Base-by-base conservation (phyloP, 805 yeast species). In the Suhomyces kilbournensis region DNA sequence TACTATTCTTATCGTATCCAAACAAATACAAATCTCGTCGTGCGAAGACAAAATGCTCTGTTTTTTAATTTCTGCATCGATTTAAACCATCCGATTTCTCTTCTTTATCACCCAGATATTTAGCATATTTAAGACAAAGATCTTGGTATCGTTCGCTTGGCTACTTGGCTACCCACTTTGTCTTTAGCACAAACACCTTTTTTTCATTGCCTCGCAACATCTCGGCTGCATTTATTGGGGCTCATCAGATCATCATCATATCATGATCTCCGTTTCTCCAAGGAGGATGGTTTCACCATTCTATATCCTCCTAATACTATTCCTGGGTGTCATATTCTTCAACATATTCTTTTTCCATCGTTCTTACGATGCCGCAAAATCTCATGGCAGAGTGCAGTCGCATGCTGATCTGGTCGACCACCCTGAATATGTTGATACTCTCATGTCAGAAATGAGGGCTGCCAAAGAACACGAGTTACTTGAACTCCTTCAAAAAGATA, bases 281-380 rank as follows among this genome's bases (percentile, higher is more conserved):
- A 38, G 58, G 47, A 48, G 55, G 48, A 49, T 47, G 44, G 46
- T 47, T 42, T 53, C 55, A 23, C 58, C 58, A n/a, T 53, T 50
- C 40, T 52, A 47, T 25, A 45, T 55, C 34, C 42, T 55, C 40
- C 28, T 48, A 3, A n/a, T 47, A n/a, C 30, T 52, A 22, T 48
- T 55, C 35, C 25, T 50, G 34, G 39, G 44, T 42, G 48, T 55
- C 28, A 43, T 55, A 10, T 38, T 52, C 28, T 50, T 52, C 47
- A 52, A 55, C 45, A n/a, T 52, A 19, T 26, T 52, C 20, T 43
- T 52, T 35, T 55, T 46, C 49, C 51, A 32, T 22, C 28, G 22
- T 34, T 40, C 40, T 12, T 43, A 48, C 28, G 35, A 45, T 8
- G 17, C 47, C 34, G 14, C 14, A 6, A 26, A 26, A 3, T n/a